Evolutionary conservation across 2,329 filamentous ascomycete species (phyloP).

Genomic region (Mycosphaerella sp.): DNA sequence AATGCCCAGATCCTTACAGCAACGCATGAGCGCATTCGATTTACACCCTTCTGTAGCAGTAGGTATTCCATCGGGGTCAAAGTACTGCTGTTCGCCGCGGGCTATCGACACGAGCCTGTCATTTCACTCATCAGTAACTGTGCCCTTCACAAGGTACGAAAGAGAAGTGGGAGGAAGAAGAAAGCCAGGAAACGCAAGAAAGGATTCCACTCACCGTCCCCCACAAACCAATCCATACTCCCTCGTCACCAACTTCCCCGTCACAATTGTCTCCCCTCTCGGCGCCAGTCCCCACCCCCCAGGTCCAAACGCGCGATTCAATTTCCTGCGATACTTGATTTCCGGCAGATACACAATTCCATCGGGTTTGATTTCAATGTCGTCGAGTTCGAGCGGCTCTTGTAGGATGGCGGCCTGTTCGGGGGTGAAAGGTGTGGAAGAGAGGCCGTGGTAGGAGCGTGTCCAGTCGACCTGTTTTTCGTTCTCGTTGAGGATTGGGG

Average conservation of each 20-base stretch:
- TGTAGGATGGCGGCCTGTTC: conserved; percentile 65
- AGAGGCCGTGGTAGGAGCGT: conserved; percentile 74
- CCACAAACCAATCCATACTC: conserved; percentile 89
- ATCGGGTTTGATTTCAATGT: conserved; percentile 96
- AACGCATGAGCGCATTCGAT: conserved; percentile 94
- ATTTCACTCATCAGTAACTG: conserved; percentile 2
- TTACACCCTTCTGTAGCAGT: conserved; percentile 96
- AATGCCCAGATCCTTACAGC: conserved; percentile 95
- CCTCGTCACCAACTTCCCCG: conserved; percentile 71
- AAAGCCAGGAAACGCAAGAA: not conserved
- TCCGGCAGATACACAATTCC: conserved; percentile 94
- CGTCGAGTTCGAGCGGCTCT: conserved; percentile 58
- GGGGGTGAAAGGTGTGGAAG: conserved; percentile 60
- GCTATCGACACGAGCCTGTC: conserved; percentile 81
- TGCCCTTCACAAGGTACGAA: not conserved
- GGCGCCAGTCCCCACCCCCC: conserved; percentile 94
- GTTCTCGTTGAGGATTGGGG: conserved; percentile 43
- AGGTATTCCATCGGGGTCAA: conserved; percentile 79
- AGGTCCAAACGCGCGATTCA: conserved; percentile 88
- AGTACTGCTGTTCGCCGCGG: conserved; percentile 91
- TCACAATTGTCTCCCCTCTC: conserved; percentile 75
- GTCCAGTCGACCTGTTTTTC: conserved; percentile 68
- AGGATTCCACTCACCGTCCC: conserved; percentile 59
- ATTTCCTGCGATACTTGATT: conserved; percentile 90
- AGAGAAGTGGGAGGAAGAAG: not conserved